phyloP scores from a whole-genome alignment of 257 asterid genomes.

The Eucommia ulmoides region DNA sequence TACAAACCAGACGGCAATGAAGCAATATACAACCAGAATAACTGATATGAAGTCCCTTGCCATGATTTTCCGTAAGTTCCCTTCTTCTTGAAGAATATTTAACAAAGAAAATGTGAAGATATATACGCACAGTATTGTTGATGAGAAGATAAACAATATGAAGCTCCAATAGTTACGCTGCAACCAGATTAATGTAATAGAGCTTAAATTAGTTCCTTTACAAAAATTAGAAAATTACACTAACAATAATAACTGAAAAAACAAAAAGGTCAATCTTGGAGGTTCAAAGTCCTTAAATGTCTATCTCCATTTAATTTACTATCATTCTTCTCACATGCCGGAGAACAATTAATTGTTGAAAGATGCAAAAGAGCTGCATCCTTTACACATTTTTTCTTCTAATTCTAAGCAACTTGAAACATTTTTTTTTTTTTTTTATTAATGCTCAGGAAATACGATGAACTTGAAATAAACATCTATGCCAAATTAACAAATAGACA shows the following conservation, averaged over 20 bases:
- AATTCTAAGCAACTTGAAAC: too few species aligned
- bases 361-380: too few species aligned
- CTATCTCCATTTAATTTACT: background rate
- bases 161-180: conserved; percentile 88
- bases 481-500: too few species aligned
- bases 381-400: too few species aligned
- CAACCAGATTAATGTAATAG: conserved; percentile 15
- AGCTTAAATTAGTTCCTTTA: conserved; percentile 5
- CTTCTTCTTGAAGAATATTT: background rate
- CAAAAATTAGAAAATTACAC: background rate
- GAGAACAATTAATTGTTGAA: background rate
- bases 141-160: conserved; percentile 58
- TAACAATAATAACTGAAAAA: background rate
- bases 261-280: background rate
- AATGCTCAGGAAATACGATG: too few species aligned
- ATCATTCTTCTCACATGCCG: background rate
- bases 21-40: conserved; percentile 53
- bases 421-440: too few species aligned
- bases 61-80: background rate
- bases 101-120: background rate
- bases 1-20: conserved; percentile 80
- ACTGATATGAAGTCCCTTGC: conserved; percentile 8
- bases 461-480: too few species aligned
- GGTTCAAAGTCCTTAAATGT: background rate
- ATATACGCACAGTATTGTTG: conserved; percentile 46